phyloP scores from a whole-genome alignment of 139 green algal species.

The Micractinium conductrix region DNA sequence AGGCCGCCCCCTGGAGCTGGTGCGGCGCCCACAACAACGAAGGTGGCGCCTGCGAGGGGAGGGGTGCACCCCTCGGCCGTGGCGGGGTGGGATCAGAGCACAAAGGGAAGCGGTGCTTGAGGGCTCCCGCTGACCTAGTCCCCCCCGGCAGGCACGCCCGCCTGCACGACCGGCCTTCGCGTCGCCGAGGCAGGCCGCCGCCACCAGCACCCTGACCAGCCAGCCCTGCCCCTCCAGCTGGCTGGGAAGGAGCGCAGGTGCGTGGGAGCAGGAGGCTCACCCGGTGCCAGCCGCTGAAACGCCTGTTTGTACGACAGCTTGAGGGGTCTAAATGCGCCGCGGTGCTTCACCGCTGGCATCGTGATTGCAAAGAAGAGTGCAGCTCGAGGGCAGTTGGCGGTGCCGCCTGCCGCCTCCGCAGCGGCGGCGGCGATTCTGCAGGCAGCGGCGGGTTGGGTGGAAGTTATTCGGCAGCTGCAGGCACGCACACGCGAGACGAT shows the following conservation, averaged over 20 bases:
- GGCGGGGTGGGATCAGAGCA: background rate
- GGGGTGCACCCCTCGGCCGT: background rate
- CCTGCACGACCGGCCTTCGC: no score
- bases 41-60: conserved; percentile 2
- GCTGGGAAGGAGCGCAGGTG: background rate
- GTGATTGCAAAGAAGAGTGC: conserved; percentile 20
- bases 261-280: background rate
- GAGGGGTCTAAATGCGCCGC: background rate
- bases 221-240: no score
- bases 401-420: background rate
- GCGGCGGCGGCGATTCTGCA: conserved; percentile 1
- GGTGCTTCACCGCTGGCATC: background rate
- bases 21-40: conserved; percentile 5
- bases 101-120: background rate
- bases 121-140: no score
- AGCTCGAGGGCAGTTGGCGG: background rate
- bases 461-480: no score
- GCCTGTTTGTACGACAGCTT: conserved; percentile 25
- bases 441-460: no score
- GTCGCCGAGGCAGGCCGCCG: no score
- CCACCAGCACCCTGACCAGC: no score
- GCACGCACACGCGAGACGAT: no score
- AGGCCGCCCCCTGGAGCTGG: conserved; percentile 3
- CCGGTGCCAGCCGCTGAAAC: background rate
- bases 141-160: no score